Evolutionary conservation across 2,329 filamentous ascomycete species (phyloP), one percentile per base, ranked within the genome.

Genomic region (Didymella glomerata): DNA sequence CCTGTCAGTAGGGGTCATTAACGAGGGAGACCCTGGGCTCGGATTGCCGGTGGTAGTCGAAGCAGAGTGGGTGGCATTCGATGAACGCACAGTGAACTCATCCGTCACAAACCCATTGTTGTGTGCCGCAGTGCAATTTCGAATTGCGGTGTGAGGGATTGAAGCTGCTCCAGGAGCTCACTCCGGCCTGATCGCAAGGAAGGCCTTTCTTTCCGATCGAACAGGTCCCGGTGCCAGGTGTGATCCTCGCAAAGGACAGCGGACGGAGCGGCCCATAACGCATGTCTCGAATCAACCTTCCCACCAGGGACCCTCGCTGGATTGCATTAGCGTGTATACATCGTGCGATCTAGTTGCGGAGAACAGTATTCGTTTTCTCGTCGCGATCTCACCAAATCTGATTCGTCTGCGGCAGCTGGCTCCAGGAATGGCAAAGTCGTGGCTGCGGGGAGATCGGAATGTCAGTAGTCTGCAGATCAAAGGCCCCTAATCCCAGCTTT

Each of bases 321-420:
- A 36, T 18, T 45, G 52, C 47, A 52, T 52, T 60, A 60, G 57
- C 57, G 52, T 60, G 57, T 60, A 60, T 60, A 60, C 52, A 45
- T 8, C 16, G 32, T 52, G 27, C 51, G 25, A 60, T 52, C 57
- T 30, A 40, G 51, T 32, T 50, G 51, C 38, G 49, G 41, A 54
- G 50, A 54, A 47, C 46, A 18, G 27, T 54, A 27, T 54, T 50
- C 42, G 50, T 51, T 50, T 59, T 59, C 45, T 54, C 46, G 47
- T 51, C 56, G 56, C 56, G 41, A 54, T 54, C 46, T 47, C 27
- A 40, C n/a, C 32, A 27, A 38, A 54, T n/a, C 45, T 25, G 32
- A 34, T 40, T 24, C 28, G 25, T 16, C 25, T 34, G 47, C 50
- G 34, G 56, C 20, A 45, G 32, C 25, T 22, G 32, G 28, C n/a